Base-by-base conservation (phyloP, 2,329 filamentous ascomycete species). In the Dothideomycetes sp. region DNA sequence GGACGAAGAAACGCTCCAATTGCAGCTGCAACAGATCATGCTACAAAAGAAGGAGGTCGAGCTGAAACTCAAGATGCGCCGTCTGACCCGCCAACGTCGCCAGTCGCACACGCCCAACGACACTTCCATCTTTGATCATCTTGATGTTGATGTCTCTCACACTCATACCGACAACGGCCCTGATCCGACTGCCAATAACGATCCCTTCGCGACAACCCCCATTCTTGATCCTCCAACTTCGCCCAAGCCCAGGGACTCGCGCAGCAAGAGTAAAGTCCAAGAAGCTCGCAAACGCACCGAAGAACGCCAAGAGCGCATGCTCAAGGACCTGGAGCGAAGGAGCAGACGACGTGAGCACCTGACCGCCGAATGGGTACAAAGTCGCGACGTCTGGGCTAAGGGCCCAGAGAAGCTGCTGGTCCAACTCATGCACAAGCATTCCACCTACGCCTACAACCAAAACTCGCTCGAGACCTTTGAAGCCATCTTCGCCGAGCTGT, bases 231-330 rank as follows among this genome's bases (percentile, higher is more conserved):
- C 24, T 2, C 4, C 19, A 2, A 9, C 30, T 15, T 18, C 24
- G 9, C 31, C 42, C 13, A 47, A 48, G n/a, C 51, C 54, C 10
- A 48, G 58, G 12, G 58, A 60, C 41, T 59, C 55, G 17, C 49
- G 57, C 27, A 58, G 54, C 45, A 60, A 60, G 47, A 60, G 58
- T 47, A 60, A 60, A 48, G 58, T 59, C 27, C 56, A 60, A 32
- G 56, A 60, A 39, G 57, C 57, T 3, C 59, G 55, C 47, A 49
- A 49, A 20, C 50, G 57, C 18, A 60, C 57, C 4, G 57, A 56
- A 11, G 57, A 60, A 40, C 49, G 57, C 8, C 57, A 60, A 32
- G 58, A 60, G 46, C 52, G 57, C 28, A 60, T 60, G 57, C 50
- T 60, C 6, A 47, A 50, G 20, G 58, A 60, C 28, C 49, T 60